phyloP scores from a whole-genome alignment of 768 basidiomycete species.

The Mycena pura region DNA sequence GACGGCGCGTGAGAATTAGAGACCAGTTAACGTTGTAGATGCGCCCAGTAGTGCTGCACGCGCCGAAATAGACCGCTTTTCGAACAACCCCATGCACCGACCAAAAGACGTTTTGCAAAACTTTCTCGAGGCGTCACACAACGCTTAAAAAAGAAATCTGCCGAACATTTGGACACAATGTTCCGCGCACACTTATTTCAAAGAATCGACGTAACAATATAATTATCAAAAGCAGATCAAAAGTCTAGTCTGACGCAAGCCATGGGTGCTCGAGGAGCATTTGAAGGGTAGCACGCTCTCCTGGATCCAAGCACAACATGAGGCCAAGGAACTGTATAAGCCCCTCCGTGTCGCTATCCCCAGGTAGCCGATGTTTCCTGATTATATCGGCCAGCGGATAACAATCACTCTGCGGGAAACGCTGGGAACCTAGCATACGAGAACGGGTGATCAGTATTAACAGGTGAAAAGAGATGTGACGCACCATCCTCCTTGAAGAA shows the following conservation, averaged over 20 bases:
- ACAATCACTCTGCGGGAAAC: neutral
- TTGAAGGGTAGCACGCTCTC: slow-evolving; percentile 5
- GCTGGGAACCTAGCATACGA: slow-evolving; percentile 1
- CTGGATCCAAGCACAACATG: slow-evolving; percentile 9
- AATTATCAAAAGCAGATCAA: too few relatives aligned
- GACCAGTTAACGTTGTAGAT: too few relatives aligned
- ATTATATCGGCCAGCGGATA: neutral
- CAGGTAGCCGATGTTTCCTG: neutral
- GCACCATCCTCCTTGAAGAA: slow-evolving; percentile 12
- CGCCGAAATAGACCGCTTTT: too few relatives aligned
- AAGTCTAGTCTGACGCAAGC: neutral
- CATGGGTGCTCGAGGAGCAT: slow-evolving; percentile 5
- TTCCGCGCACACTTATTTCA: too few relatives aligned
- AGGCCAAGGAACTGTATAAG: slow-evolving; percentile 2
- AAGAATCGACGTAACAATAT: too few relatives aligned
- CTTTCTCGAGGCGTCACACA: too few relatives aligned
- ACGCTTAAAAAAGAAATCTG: too few relatives aligned
- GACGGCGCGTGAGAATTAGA: too few relatives aligned
- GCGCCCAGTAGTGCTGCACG: too few relatives aligned
- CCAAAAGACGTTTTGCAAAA: too few relatives aligned
- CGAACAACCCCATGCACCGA: too few relatives aligned
- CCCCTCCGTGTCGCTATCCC: neutral
- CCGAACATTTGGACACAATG: too few relatives aligned
- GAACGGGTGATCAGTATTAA: neutral
- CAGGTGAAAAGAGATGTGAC: neutral